Percentiles rank a stretch among this genome's conserved stretches.
Evolutionary conservation across 2,329 filamentous ascomycete genomes (phyloP).

Genomic region (Golovinomyces cichoracearum): DNA sequence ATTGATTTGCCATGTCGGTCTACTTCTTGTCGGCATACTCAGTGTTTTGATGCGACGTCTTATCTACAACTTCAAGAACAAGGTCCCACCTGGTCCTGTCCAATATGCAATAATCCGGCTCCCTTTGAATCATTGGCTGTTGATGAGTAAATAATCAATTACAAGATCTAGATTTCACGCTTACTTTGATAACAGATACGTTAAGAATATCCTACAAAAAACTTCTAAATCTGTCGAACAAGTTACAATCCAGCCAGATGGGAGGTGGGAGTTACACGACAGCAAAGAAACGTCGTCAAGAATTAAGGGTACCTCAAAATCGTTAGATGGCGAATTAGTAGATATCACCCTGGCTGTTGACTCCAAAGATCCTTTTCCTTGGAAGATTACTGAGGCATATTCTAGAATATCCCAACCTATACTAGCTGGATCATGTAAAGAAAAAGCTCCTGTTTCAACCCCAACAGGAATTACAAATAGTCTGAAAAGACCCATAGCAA

Average conservation of each 20-base stretch:
- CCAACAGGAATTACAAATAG: constrained; percentile 5
- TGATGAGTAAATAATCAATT: constrained; percentile 39
- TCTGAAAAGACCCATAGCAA: constrained; percentile 20
- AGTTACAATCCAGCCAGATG: constrained; percentile 71
- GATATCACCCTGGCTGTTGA: constrained; percentile 19
- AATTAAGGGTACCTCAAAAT: constrained; percentile 12
- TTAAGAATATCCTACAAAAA: constrained; percentile 56
- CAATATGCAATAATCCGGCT: constrained; percentile 65
- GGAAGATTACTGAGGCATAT: constrained; percentile 6
- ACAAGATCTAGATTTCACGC: constrained; percentile 3
- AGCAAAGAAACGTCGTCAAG: constrained; percentile 7
- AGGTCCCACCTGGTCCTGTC: constrained; percentile 88
- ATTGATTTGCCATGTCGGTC: constrained; percentile 60
- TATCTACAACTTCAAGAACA: constrained; percentile 90
- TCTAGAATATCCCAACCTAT: constrained; percentile 4
- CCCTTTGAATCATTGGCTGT: constrained; percentile 62
- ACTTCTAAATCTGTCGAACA: constrained; percentile 51
- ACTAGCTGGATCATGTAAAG: constrained; percentile 7
- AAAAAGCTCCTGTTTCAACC: constrained; percentile 9
- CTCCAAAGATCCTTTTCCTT: constrained; percentile 1
- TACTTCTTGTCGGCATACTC: constrained; percentile 57
- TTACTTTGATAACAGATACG: constrained; percentile 32
- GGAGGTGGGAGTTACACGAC: constrained; percentile 35
- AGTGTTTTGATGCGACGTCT: constrained; percentile 81
- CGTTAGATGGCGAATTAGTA: constrained; percentile 22